Percentiles rank a stretch among this genome's conserved stretches.
These are phyloP conservation scores for Turritis glabra DNA, from an alignment of 345 rosid genomes.

Conservation along the genomic window DNA sequence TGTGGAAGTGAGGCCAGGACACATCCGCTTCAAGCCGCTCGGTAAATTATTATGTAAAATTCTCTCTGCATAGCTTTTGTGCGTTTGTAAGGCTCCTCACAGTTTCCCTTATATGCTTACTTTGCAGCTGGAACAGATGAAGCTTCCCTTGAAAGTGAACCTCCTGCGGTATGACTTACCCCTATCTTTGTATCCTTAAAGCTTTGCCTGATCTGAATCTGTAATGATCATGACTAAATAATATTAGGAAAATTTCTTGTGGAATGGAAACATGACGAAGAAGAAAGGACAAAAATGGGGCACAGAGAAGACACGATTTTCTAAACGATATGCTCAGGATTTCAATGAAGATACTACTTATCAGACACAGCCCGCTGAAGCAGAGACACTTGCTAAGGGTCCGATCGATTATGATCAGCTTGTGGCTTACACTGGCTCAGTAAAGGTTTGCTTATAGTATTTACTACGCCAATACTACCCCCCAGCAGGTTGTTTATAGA, in stretches of 20 bases:
- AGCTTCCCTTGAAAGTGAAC: conserved; percentile 45
- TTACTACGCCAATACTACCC: too few species aligned
- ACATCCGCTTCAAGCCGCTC: conserved; percentile 78
- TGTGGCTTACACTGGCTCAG: conserved; percentile 56
- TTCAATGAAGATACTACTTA: conserved; percentile 44
- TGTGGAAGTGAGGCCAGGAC: conserved; percentile 83
- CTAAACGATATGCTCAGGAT: conserved; percentile 50
- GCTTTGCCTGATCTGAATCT: conserved; percentile 11
- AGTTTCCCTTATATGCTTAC: conserved; percentile 21
- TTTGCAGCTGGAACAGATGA: conserved; percentile 53
- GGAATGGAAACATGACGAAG: conserved; percentile 90
- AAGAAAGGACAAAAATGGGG: conserved; percentile 98
- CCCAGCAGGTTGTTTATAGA: neutral
- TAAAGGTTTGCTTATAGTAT: conserved; percentile 47
- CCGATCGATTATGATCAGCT: conserved; percentile 62
- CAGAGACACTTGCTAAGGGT: conserved; percentile 33
- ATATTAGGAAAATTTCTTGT: conserved; percentile 57
- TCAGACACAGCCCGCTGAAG: conserved; percentile 42
- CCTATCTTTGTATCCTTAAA: conserved; percentile 14
- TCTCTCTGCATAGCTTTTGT: neutral
- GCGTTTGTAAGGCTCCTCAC: conserved; percentile 18
- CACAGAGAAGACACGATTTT: conserved; percentile 53
- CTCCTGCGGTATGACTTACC: conserved; percentile 53
- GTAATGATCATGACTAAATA: conserved; percentile 6
- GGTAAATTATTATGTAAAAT: conserved; percentile 35